Evolutionary conservation across 169 alveolate genomes (phyloP).

Genomic region (Ichthyophthirius multifiliis): DNA sequence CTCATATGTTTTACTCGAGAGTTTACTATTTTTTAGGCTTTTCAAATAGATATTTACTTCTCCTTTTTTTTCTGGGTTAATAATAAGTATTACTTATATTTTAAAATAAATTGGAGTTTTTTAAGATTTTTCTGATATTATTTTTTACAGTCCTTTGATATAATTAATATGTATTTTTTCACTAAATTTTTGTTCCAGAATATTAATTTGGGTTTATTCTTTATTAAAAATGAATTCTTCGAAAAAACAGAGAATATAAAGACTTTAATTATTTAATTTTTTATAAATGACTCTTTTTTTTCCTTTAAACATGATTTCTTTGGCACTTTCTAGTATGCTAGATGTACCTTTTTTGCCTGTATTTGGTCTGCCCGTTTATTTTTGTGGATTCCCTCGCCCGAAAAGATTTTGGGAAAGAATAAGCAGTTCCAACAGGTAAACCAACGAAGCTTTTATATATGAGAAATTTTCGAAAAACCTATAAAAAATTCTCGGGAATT

Average conservation of each 20-base stretch:
- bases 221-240: not conserved
- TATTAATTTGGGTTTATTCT: not conserved
- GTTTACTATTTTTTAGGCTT: not conserved
- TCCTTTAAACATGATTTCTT: not conserved
- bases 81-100: not conserved
- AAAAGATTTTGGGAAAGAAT: conserved; percentile 15
- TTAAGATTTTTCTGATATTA: not conserved
- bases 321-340: not conserved
- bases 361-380: conserved; percentile 2
- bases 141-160: not conserved
- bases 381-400: conserved; percentile 6
- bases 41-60: not conserved
- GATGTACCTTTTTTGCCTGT: not conserved
- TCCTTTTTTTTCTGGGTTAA: not conserved
- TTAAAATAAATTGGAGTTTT: not conserved
- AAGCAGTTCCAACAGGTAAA: not conserved
- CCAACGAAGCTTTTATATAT: not conserved
- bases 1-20: too few relatives aligned
- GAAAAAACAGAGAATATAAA: conserved; percentile 1
- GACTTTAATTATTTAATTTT: not conserved
- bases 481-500: not conserved
- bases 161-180: not conserved
- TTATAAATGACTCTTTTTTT: not conserved
- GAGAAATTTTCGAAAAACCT: not conserved
- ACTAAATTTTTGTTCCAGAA: not conserved